Evolutionary conservation across 345 rosid genomes (phyloP).

Genomic region (Chamaenerion angustifolium): DNA sequence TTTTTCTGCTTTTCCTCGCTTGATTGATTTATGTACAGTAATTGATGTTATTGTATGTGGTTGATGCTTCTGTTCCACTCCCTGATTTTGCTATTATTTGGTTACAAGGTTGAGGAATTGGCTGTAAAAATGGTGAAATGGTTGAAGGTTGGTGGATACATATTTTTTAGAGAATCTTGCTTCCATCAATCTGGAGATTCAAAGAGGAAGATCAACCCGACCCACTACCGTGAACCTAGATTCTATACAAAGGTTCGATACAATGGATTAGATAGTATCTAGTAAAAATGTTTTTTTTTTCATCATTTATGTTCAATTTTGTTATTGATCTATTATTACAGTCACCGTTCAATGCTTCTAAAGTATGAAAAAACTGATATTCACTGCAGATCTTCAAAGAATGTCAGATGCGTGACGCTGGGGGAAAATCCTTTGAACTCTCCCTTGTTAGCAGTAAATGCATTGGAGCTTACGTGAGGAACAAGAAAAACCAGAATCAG

Average conservation of each 20-base stretch:
- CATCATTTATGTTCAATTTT: no score
- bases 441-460: constrained; percentile 78
- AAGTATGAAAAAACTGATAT: neutral
- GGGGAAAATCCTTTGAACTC: constrained; percentile 59
- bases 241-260: constrained; percentile 68
- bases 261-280: no score
- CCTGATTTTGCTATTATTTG: neutral
- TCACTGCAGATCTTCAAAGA: constrained; percentile 62
- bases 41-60: neutral
- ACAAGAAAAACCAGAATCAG: constrained; percentile 93
- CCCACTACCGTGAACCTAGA: constrained; percentile 93
- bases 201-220: constrained; percentile 64
- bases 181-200: constrained; percentile 91
- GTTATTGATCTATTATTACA: no score
- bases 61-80: neutral
- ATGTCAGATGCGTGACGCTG: constrained; percentile 34
- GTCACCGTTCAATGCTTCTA: neutral
- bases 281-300: no score
- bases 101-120: constrained; percentile 48
- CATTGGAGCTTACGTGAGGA: constrained; percentile 86
- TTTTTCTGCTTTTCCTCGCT: neutral
- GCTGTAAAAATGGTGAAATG: constrained; percentile 66
- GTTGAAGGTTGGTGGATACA: constrained; percentile 77
- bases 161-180: constrained; percentile 93
- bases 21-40: no score